A percentile compares a stretch with the other conserved stretches of the same genome.
Conservation (phyloP, 1,284 basidiomycete species). For the Sporisorium scitamineum region DNA sequence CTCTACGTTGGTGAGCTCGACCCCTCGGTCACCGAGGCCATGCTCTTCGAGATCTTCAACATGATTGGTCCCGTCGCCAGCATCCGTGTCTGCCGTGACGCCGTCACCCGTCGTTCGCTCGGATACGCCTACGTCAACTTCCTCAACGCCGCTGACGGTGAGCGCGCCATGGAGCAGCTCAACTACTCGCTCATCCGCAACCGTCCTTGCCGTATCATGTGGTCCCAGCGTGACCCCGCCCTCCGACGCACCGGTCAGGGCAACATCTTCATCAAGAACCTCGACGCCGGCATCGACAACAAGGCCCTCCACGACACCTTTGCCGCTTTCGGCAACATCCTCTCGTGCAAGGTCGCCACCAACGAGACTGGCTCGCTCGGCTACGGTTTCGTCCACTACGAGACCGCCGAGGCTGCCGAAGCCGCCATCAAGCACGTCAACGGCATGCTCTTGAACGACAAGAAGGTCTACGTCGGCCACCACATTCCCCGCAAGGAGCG, state of each 20-base stretch:
- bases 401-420: conserved; percentile 95
- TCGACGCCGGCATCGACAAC: conserved; percentile 98
- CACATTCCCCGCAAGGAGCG: conserved; percentile 95
- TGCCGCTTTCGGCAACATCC: conserved; percentile 96
- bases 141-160: conserved; percentile 95
- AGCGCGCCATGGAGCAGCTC: conserved; percentile 98
- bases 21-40: conserved; percentile 96
- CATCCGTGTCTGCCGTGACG: conserved; percentile 99
- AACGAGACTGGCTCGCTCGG: conserved; percentile 67
- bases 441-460: conserved; percentile 97
- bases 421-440: conserved; percentile 94
- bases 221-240: conserved; percentile 99
- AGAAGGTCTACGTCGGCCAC: conserved; percentile 89
- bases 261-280: conserved; percentile 99
- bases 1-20: conserved; percentile 99
- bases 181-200: conserved; percentile 99
- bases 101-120: conserved; percentile 98
- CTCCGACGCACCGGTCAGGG: conserved; percentile 99
- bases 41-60: conserved; percentile 99
- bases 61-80: conserved; percentile 99
- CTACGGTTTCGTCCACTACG: conserved; percentile 99
- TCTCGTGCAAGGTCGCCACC: conserved; percentile 97
- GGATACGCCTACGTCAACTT: conserved; percentile 99
- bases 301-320: conserved; percentile 99
- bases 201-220: conserved; percentile 99